phyloP scores from a whole-genome alignment of 2,329 filamentous ascomycete species.

The Daldinia sp. region DNA sequence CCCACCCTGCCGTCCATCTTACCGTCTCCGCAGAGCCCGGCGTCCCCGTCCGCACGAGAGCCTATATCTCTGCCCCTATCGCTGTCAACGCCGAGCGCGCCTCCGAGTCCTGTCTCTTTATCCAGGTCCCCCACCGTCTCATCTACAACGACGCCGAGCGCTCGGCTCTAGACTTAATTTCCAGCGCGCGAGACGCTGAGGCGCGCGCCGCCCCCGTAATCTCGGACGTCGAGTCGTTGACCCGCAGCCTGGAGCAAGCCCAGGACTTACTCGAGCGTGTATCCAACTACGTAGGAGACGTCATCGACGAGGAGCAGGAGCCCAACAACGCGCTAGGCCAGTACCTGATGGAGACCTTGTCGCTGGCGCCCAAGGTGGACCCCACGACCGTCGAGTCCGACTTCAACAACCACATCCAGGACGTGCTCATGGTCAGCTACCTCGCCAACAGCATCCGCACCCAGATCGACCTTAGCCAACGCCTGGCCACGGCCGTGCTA shows the following conservation, averaged over 20 bases:
- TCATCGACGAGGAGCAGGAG: conserved; percentile 91
- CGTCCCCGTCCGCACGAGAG: conserved; percentile 85
- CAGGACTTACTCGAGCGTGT: conserved; percentile 90
- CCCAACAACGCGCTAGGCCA: conserved; percentile 93
- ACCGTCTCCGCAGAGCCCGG: conserved; percentile 92
- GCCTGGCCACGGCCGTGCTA: conserved; percentile 82
- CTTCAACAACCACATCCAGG: conserved; percentile 99
- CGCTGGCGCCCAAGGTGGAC: conserved; percentile 93
- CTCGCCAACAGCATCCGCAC: conserved; percentile 98
- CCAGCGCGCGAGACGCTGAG: conserved; percentile 81
- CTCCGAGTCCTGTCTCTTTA: conserved; percentile 95
- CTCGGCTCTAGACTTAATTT: conserved; percentile 79
- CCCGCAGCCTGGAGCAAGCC: conserved; percentile 86
- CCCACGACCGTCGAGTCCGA: conserved; percentile 89
- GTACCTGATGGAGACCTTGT: conserved; percentile 92
- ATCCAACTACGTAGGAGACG: conserved; percentile 88
- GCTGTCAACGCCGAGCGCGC: conserved; percentile 94
- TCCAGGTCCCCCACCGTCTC: conserved; percentile 95
- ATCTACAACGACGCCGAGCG: conserved; percentile 77
- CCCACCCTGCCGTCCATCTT: conserved; percentile 95
- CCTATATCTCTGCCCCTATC: conserved; percentile 95
- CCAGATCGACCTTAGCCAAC: conserved; percentile 97
- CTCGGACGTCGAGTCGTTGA: conserved; percentile 89
- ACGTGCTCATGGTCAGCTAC: conserved; percentile 97
- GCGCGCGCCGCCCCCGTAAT: conserved; percentile 75